phyloP scores from a whole-genome alignment of 2,329 filamentous ascomycete species.

The Echinosphaeria canescens region DNA sequence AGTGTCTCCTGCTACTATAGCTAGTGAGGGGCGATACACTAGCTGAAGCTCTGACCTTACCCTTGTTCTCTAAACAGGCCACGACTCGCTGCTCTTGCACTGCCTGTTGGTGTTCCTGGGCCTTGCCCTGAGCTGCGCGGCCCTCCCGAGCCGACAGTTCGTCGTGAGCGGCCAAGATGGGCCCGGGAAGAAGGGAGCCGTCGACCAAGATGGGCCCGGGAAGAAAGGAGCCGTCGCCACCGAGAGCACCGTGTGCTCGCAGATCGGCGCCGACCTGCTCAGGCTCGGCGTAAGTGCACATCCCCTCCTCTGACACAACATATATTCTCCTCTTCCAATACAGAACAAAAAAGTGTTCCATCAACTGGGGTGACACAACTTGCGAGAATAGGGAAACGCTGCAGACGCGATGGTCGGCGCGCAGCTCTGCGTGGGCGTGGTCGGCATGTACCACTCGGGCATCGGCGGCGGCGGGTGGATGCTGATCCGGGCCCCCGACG shows the following conservation, averaged over 20 bases:
- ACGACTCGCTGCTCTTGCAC: too few relatives aligned
- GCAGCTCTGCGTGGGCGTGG: conserved; percentile 52
- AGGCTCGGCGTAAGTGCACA: conserved; percentile 19
- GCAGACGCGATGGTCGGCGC: conserved; percentile 58
- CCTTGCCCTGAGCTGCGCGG: too few relatives aligned
- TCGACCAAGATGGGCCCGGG: too few relatives aligned
- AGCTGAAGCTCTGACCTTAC: too few relatives aligned
- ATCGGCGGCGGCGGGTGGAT: conserved; percentile 86
- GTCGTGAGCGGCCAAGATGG: too few relatives aligned
- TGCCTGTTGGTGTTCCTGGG: too few relatives aligned
- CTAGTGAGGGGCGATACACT: too few relatives aligned
- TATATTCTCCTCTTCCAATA: neutral
- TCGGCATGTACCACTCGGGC: conserved; percentile 60
- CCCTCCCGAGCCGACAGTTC: too few relatives aligned
- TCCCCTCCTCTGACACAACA: neutral
- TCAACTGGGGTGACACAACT: neutral
- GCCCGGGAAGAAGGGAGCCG: conserved; percentile 31
- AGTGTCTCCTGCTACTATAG: too few relatives aligned
- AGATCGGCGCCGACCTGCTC: conserved; percentile 43
- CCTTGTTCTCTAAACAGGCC: too few relatives aligned
- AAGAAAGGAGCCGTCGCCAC: conserved; percentile 42
- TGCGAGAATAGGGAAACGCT: conserved; percentile 36
- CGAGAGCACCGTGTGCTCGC: conserved; percentile 45
- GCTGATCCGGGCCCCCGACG: conserved; percentile 50
- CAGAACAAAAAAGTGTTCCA: too few relatives aligned